Conservation (phyloP, 1,139 yeast genomes). For the Saccharomycopsis phalli region DNA sequence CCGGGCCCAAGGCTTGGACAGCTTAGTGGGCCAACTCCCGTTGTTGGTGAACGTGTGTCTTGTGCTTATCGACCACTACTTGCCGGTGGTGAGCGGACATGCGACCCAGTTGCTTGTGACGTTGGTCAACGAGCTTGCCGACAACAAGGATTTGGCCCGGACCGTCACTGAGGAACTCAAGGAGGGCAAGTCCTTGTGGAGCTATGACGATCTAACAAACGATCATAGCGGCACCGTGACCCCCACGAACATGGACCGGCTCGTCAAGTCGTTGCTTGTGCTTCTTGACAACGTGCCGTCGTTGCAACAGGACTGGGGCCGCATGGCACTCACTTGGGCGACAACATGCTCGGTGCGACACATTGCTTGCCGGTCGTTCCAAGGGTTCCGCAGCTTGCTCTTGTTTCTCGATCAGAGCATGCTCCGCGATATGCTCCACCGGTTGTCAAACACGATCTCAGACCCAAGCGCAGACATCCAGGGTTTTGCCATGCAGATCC, state of each 20-base stretch:
- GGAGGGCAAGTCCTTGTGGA: slow-evolving; percentile 53
- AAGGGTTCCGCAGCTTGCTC: slow-evolving; percentile 74
- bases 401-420: slow-evolving; percentile 75
- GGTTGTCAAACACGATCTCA: slow-evolving; percentile 86
- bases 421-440: slow-evolving; percentile 89
- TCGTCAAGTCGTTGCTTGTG: slow-evolving; percentile 56
- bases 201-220: slow-evolving; percentile 73
- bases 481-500: slow-evolving; percentile 93
- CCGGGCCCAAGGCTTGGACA: slow-evolving; percentile 35
- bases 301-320: slow-evolving; percentile 76
- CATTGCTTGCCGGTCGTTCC: slow-evolving; percentile 93
- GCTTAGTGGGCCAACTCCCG: slow-evolving; percentile 41
- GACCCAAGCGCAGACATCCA: slow-evolving; percentile 87
- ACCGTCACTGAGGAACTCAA: slow-evolving; percentile 49
- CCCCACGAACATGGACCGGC: slow-evolving; percentile 78
- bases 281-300: slow-evolving; percentile 42
- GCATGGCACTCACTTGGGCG: slow-evolving; percentile 84
- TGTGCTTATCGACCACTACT: slow-evolving; percentile 79
- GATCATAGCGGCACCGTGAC: slow-evolving; percentile 79
- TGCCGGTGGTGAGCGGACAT: slow-evolving; percentile 73
- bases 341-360: slow-evolving; percentile 97
- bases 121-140: slow-evolving; percentile 56
- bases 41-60: slow-evolving; percentile 75
- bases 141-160: slow-evolving; percentile 43
- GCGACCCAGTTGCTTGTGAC: slow-evolving; percentile 71